Evolutionary conservation across 176 grass and related monocot species (phyloP).

Genomic region (Areca catechu): DNA sequence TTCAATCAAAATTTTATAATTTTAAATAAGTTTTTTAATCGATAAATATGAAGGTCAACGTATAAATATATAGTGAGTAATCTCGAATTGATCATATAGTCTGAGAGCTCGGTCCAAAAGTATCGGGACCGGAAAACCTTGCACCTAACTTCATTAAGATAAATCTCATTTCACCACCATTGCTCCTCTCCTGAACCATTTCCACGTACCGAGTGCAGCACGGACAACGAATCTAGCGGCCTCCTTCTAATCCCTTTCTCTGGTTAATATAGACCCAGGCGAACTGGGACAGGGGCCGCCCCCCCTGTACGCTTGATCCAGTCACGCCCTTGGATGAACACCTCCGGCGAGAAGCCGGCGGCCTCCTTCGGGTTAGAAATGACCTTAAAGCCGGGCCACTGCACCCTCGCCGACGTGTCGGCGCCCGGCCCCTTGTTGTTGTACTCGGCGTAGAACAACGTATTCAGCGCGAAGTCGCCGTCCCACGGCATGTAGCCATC

Average conservation of each 20-base stretch:
- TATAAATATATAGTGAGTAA: too few species aligned
- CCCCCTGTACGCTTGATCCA: conserved; percentile 58
- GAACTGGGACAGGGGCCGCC: conserved; percentile 31
- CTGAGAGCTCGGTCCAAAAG: too few species aligned
- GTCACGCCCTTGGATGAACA: conserved; percentile 45
- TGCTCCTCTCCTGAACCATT: too few species aligned
- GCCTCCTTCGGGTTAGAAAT: conserved; percentile 42
- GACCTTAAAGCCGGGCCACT: conserved; percentile 54
- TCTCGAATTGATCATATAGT: too few species aligned
- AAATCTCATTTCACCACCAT: too few species aligned
- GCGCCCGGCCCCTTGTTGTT: conserved; percentile 54
- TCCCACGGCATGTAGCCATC: conserved; percentile 70
- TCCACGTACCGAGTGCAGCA: too few species aligned
- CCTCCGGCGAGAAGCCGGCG: conserved; percentile 32
- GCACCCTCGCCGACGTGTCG: conserved; percentile 32
- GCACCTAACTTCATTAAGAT: too few species aligned
- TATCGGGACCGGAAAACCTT: too few species aligned
- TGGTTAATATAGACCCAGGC: conserved; percentile 31
- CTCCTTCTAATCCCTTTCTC: neutral
- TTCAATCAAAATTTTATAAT: too few species aligned
- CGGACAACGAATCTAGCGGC: too few species aligned
- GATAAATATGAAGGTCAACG: too few species aligned
- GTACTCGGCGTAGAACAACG: conserved; percentile 63
- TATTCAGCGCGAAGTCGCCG: conserved; percentile 67
- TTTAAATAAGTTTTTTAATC: too few species aligned